phyloP scores from a whole-genome alignment of 2,329 filamentous ascomycete species.

The Xylariaceae sp. region DNA sequence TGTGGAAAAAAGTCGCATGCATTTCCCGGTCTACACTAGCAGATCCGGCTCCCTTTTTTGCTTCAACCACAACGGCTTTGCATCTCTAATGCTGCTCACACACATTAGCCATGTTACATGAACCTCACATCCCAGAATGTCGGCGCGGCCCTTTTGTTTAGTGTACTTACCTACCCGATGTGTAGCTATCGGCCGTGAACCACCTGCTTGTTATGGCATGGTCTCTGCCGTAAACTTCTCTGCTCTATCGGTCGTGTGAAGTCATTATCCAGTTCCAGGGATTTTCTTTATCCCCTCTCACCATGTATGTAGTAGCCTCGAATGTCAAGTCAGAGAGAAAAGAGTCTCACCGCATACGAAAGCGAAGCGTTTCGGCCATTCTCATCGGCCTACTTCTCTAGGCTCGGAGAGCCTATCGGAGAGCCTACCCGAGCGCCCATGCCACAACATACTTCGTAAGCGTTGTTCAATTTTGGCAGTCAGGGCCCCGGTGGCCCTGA shows the following conservation, averaged over 20 bases:
- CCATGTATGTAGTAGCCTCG: no score
- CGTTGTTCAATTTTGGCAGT: background rate
- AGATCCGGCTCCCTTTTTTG: background rate
- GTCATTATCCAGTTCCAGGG: conserved; percentile 7
- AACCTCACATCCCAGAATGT: background rate
- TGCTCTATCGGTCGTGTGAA: background rate
- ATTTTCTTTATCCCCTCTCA: background rate
- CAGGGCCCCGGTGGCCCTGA: background rate
- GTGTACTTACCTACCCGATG: background rate
- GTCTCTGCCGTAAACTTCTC: background rate
- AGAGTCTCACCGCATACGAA: background rate
- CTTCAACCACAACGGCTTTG: background rate
- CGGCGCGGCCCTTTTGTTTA: background rate
- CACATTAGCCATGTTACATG: background rate
- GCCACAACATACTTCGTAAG: background rate
- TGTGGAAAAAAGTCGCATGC: no score
- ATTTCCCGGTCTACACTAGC: no score
- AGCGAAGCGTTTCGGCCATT: background rate
- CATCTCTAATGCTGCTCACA: background rate
- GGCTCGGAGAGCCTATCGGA: background rate
- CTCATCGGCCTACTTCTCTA: background rate
- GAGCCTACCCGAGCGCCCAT: background rate
- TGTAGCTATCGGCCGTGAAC: background rate
- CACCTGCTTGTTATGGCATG: background rate
- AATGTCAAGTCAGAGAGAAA: background rate